These are phyloP conservation scores for Boechera stricta DNA, from an alignment of 345 rosid species.

Conservation along the genomic window DNA sequence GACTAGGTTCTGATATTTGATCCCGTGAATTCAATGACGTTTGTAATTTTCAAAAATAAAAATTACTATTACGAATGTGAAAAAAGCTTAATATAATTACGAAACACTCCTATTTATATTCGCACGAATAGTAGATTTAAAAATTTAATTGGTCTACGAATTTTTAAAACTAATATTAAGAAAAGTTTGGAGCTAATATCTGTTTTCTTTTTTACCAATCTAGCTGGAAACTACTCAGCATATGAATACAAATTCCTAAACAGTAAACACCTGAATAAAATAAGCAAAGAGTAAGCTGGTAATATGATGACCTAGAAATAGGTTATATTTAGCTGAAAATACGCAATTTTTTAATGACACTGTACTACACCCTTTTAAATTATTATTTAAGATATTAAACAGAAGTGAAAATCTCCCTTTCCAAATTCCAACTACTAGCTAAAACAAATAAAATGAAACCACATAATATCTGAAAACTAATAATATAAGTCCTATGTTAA, in stretches of 20 bases:
- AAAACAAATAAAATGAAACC: conserved; percentile 8
- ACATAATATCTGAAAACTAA: conserved; percentile 32
- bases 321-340: too few relatives aligned
- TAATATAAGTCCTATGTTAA: not conserved
- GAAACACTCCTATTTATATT: too few relatives aligned
- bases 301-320: too few relatives aligned
- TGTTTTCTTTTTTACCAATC: too few relatives aligned
- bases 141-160: too few relatives aligned
- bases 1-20: not conserved
- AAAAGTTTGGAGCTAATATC: too few relatives aligned
- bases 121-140: too few relatives aligned
- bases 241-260: too few relatives aligned
- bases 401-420: not conserved
- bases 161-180: too few relatives aligned
- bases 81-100: too few relatives aligned
- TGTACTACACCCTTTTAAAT: not conserved
- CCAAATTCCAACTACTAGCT: conserved; percentile 7
- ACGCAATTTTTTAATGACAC: not conserved
- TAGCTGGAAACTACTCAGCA: too few relatives aligned
- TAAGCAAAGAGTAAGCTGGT: too few relatives aligned
- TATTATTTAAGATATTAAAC: conserved; percentile 14
- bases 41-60: not conserved
- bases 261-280: not conserved
- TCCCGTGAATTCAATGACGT: conserved; percentile 18
- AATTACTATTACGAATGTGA: not conserved